These are phyloP conservation scores for Coffea humblotiana DNA, from an alignment of 305 asterid genomes.

Conservation along the genomic window DNA sequence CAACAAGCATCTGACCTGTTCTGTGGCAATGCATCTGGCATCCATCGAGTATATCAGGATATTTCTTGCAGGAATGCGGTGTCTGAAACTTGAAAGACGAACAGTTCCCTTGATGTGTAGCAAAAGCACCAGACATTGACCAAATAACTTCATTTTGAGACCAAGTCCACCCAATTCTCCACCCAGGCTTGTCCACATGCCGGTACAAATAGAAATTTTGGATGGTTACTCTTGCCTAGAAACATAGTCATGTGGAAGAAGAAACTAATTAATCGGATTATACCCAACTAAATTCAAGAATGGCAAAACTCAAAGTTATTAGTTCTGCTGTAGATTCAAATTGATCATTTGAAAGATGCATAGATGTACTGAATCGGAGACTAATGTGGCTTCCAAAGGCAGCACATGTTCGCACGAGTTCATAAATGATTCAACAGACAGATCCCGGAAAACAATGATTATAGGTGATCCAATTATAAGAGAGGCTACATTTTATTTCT, in stretches of 20 bases:
- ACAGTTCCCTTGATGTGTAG: conserved; percentile 60
- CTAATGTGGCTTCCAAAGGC: background rate
- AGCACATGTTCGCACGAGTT: background rate
- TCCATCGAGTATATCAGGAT: conserved; percentile 47
- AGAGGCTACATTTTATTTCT: background rate
- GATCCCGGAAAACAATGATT: background rate
- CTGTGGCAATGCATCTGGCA: conserved; percentile 38
- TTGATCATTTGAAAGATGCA: background rate
- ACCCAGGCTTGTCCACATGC: conserved; percentile 59
- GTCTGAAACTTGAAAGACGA: conserved; percentile 40
- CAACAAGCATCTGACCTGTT: conserved; percentile 51
- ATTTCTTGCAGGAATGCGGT: conserved; percentile 59
- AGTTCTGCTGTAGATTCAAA: background rate
- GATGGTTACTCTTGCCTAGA: conserved; percentile 65
- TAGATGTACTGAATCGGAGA: background rate
- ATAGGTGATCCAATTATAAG: background rate
- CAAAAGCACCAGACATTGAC: conserved; percentile 63
- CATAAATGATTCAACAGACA: background rate
- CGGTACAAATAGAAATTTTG: conserved; percentile 64
- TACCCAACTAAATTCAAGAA: background rate
- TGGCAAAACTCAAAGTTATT: background rate
- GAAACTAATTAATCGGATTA: background rate
- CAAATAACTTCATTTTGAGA: conserved; percentile 47
- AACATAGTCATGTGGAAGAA: background rate
- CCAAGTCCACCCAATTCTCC: conserved; percentile 77